Evolutionary conservation across 2,329 filamentous ascomycete species (phyloP), one percentile per base, ranked within the genome.

Genomic region (Aspergillus hiratsukae): DNA sequence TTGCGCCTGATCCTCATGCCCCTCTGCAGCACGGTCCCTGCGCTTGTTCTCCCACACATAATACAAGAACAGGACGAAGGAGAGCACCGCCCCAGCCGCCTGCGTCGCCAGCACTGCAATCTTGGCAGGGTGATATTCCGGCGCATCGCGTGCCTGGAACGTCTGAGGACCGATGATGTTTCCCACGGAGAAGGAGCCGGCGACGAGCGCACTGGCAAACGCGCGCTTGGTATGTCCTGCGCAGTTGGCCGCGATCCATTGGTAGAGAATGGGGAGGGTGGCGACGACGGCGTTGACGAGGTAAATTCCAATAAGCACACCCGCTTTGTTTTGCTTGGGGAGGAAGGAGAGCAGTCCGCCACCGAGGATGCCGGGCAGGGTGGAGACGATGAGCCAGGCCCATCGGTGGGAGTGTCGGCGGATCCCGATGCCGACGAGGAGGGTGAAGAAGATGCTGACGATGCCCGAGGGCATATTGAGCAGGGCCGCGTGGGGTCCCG

Each of bases 191-290:
- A 78, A 78, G 2, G 70, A 69, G n/a, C 77, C 72, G 9, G 78
- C 71, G 1, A 78, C 68, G 4, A 80, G 60, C 0, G 78, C 78
- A 40, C 77, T 79, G 25, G 75, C 70, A 5, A 78, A 78, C 17
- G 78, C 75, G 51, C 80, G 79, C 64, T 81, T 81, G 3, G 78
- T 79, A 55, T 81, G 76, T 0, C 79, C 78, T 2, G 78, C 78
- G 14, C 76, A 73, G 57, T 81, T 81, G 31, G 72, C 74, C 27
- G 77, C 74, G 10, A 78, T 77, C 76, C 75, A 78, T 9, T 75
- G 73, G 27, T 76, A 75, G n/a, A 79, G 60, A n/a, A 79, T 66
- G 28, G 76, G 78, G 17, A 79, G 67, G 6, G 72, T 67, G 10
- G 75, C 74, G 5, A 76, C 75, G 51, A 78, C 74, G 1, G 73